A percentile compares a stretch with the other conserved stretches of the same genome.
Evolutionary conservation across 306 rosid species (phyloP).

Genomic region (Betula pendula): DNA sequence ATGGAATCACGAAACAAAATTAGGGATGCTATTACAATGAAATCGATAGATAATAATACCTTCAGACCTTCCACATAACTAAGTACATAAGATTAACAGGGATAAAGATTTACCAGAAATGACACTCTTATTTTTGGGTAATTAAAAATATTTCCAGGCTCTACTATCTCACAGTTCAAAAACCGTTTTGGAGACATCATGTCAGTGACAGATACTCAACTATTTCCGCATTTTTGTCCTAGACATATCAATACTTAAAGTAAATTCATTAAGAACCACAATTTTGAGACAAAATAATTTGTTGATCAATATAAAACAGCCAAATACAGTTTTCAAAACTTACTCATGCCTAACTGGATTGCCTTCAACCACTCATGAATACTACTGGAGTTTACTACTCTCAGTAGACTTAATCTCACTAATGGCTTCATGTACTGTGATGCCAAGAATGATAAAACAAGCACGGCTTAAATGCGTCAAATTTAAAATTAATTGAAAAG

Average conservation of each 20-base stretch:
- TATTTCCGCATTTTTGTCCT: neutral
- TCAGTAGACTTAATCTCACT: neutral
- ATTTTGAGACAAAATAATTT: neutral
- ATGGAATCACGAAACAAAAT: constrained; percentile 2
- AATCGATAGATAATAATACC: constrained; percentile 4
- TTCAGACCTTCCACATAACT: neutral
- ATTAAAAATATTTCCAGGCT: neutral
- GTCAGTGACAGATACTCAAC: neutral
- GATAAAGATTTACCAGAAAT: neutral
- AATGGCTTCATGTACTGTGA: neutral
- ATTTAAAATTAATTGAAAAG: neutral
- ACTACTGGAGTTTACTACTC: neutral
- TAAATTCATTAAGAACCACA: neutral
- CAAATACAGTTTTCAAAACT: neutral
- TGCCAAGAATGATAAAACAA: constrained; percentile 1
- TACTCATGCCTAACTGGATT: neutral
- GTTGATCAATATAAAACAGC: neutral
- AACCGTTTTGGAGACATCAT: neutral
- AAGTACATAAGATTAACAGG: neutral
- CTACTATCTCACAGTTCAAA: neutral
- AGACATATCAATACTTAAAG: neutral
- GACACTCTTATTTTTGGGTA: neutral
- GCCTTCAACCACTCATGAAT: neutral
- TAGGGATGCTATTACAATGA: constrained; percentile 4
- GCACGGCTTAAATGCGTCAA: neutral